Evolutionary conservation across 768 basidiomycete species (phyloP).

Genomic region (Suillus paluster): DNA sequence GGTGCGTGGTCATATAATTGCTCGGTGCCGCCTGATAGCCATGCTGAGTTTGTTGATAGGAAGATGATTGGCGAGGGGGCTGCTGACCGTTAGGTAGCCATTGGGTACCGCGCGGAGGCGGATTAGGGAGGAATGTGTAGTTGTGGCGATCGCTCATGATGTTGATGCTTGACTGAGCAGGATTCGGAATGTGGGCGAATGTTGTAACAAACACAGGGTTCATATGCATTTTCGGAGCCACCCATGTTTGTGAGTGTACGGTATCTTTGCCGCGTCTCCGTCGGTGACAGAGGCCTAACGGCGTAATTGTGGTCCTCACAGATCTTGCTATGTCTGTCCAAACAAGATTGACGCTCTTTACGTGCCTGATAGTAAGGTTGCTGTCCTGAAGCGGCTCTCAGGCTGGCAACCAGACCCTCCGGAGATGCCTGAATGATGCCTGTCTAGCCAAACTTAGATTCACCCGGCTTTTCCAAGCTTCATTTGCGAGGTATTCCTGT

Average conservation of each 20-base stretch:
- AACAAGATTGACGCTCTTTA: slow-evolving; percentile 24
- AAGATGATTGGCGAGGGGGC: slow-evolving; percentile 25
- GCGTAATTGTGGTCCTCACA: slow-evolving; percentile 32
- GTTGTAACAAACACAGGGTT: slow-evolving; percentile 21
- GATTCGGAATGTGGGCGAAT: slow-evolving; percentile 3
- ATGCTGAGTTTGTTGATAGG: slow-evolving; percentile 22
- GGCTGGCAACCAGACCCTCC: slow-evolving; percentile 32
- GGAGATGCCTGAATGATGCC: slow-evolving; percentile 17
- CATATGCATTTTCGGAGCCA: slow-evolving; percentile 41
- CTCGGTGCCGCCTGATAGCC: slow-evolving; percentile 5
- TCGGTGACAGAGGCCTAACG: slow-evolving; percentile 28
- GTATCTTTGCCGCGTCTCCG: slow-evolving; percentile 32
- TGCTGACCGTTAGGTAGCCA: slow-evolving; percentile 28
- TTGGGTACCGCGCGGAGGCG: slow-evolving; percentile 17
- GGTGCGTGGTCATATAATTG: slow-evolving; percentile 22
- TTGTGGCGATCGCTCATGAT: slow-evolving; percentile 36
- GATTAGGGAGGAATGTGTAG: slow-evolving; percentile 29
- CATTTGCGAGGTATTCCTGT: slow-evolving; percentile 2
- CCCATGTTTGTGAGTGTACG: slow-evolving; percentile 29
- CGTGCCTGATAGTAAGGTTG: slow-evolving; percentile 33
- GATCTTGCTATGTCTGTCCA: slow-evolving; percentile 33
- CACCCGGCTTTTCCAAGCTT: slow-evolving; percentile 4
- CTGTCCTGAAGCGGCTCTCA: slow-evolving; percentile 28
- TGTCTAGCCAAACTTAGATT: slow-evolving; percentile 37
- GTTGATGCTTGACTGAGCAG: neutral